Percentiles rank a stretch among this genome's conserved stretches.
Evolutionary conservation across 2,329 filamentous ascomycete species (phyloP).

Genomic region (Blastomyces parvus): DNA sequence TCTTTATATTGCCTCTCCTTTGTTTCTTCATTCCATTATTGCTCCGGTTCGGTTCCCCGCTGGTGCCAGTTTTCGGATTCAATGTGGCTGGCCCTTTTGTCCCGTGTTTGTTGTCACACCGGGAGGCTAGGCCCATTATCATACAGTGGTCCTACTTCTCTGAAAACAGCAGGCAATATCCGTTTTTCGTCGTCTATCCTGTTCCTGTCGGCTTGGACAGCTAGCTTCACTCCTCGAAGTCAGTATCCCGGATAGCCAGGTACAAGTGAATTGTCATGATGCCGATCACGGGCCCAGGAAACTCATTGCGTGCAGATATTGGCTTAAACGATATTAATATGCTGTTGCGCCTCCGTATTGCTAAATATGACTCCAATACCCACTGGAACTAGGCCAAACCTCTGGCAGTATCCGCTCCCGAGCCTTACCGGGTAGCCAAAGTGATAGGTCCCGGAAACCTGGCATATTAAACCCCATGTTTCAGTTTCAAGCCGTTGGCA

Average conservation of each 20-base stretch:
- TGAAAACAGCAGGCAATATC: neutral
- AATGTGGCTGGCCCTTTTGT: neutral
- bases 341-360: neutral
- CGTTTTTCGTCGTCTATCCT: neutral
- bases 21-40: neutral
- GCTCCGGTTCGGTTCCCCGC: neutral
- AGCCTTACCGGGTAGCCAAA: neutral
- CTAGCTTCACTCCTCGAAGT: neutral
- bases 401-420: neutral
- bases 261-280: neutral
- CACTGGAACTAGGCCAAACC: neutral
- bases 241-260: neutral
- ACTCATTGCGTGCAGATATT: neutral
- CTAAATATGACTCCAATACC: neutral
- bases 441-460: neutral
- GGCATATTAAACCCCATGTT: neutral
- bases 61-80: slow-evolving; percentile 3
- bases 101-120: slow-evolving; percentile 5
- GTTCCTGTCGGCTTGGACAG: neutral
- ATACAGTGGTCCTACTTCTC: neutral
- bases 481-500: neutral
- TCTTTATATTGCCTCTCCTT: neutral
- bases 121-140: neutral
- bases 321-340: neutral
- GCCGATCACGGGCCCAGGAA: neutral